Evolutionary conservation across 163 green algal species (phyloP), one percentile per base, ranked within the genome.

Genomic region (Chloromonas sp.): DNA sequence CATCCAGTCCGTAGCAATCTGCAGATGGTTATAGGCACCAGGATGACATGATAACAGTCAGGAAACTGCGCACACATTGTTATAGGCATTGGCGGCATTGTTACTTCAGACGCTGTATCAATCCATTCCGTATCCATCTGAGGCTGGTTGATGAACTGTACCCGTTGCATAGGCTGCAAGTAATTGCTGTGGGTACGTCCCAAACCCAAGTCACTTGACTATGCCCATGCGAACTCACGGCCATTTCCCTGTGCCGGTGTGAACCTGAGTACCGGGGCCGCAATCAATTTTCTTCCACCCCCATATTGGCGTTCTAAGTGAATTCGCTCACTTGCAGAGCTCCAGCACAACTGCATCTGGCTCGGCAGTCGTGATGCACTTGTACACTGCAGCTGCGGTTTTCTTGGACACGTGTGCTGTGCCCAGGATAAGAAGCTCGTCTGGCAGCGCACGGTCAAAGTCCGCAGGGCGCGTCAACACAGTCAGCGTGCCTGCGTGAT

Each of bases 391-490:
- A 3, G 70, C 36, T 58, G 79, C 79, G 8, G 79, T 82, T 5
- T 15, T 11, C 3, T 13, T n/a, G 58, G 59, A 71, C 3, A 82
- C 79, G 59, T 82, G 79, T 1, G 79, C 79, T 13, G 79, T 82
- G 58, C 79, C 79, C 3, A 82, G 79, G 11, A 82, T 36, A 13
- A 60, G 57, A 8, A 82, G 79, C 79, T 82, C 59, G 2, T 82
- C 79, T 14, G 79, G 79, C 59, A 82, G 60, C 14, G 79, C 79
- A 13, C 79, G 59, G 59, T 82, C 79, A 82, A 71, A 82, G 3
- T 71, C 79, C 57, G 59, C 2, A 2, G 79, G 79, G 2, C 59
- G 59, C 59, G 1, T 36, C 58, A 82, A 15, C 79, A 82, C 79
- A 1, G 14, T 60, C 2, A 82, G 59, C 59, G 59, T 82, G 79